phyloP scores from a whole-genome alignment of 164 flowering plant species.

The Piper longum region DNA sequence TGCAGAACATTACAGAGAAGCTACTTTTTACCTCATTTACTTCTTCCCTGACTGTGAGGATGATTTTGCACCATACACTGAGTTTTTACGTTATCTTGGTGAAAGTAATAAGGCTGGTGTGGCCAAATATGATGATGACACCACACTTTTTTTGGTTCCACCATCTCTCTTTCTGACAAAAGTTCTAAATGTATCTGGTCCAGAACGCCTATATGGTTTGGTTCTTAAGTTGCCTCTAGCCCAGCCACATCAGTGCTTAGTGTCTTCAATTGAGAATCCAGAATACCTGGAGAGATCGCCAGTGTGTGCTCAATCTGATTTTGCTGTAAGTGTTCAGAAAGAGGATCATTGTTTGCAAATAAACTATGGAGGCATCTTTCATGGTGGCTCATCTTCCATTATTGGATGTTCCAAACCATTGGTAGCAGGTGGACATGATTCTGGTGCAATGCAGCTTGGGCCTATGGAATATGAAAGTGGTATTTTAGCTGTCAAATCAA shows the following conservation, averaged over 20 bases:
- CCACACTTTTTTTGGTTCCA: slow-evolving; percentile 94
- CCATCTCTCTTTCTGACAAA: slow-evolving; percentile 77
- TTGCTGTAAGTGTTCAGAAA: slow-evolving; percentile 18
- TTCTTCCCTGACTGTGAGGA: slow-evolving; percentile 95
- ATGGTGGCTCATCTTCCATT: slow-evolving; percentile 21
- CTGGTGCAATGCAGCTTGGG: slow-evolving; percentile 21
- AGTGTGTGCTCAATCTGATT: slow-evolving; percentile 30
- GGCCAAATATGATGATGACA: slow-evolving; percentile 89
- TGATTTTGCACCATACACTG: slow-evolving; percentile 93
- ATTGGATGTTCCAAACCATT: slow-evolving; percentile 17
- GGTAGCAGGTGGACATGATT: slow-evolving; percentile 18
- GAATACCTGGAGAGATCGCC: slow-evolving; percentile 30
- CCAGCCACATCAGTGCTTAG: slow-evolving; percentile 16
- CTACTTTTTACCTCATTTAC: slow-evolving; percentile 66
- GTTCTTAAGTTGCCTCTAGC: slow-evolving; percentile 67
- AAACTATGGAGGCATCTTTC: slow-evolving; percentile 28
- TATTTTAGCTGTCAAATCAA: slow-evolving; percentile 17
- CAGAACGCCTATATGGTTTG: slow-evolving; percentile 90
- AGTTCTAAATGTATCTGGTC: slow-evolving; percentile 63
- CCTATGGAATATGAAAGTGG: slow-evolving; percentile 24
- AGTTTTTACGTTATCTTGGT: slow-evolving; percentile 80
- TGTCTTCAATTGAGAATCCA: slow-evolving; percentile 12
- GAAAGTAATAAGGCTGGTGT: slow-evolving; percentile 85
- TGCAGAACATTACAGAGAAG: slow-evolving; percentile 71
- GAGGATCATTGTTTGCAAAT: slow-evolving; percentile 30